Base-by-base conservation (phyloP, 345 rosid genomes). In the Pistacia vera region DNA sequence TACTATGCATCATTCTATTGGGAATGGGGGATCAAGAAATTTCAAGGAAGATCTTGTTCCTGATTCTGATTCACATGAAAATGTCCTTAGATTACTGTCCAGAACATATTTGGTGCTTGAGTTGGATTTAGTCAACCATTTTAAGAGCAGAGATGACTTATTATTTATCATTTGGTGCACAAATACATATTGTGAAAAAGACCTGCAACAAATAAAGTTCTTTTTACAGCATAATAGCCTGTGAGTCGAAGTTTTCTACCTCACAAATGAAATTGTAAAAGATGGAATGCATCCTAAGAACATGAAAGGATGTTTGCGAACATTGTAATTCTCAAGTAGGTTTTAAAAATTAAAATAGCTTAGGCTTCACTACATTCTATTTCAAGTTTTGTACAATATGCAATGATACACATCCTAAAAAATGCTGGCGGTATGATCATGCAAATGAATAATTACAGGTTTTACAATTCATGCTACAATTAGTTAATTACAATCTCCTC, bases 371-470 rank as follows among this genome's bases (percentile, higher is more conserved):
- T 76, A 48, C 65, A 56, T 75, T 79, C 79, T 83, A 75, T 38
- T 63, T 36, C 76, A 54, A 80, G 77, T 79, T 87, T 90, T 90
- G 86, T 90, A 90, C 89, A 86, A 68, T 7, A 79, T 72, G 88
- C 84, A 80, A 76, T 77, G 87, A 81, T 68, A 73, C 77, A 72
- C 87, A 79, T 80, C 86, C 88, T 78, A 70, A 59, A 83, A 82
- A 82, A 54, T 1, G 77, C 78, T 79, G n/a, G 75, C 73, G 85
- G 80, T 70, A 80, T 76, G 84, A 85, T 81, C 82, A 76, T 71
- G 89, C 86, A 70, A 71, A 86, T 78, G 82, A 82, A 76, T 87
- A 85, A 78, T 88, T 88, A 86, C 88, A 83, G 75, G 79, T 79
- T 85, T 81, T 49, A 74, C 44, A 65, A 64, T 54, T 73, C 17